A percentile compares a stretch with the other conserved stretches of the same genome.
Conservation (phyloP, 2,329 filamentous ascomycete genomes). For the Ophiocordyceps unilateralis region DNA sequence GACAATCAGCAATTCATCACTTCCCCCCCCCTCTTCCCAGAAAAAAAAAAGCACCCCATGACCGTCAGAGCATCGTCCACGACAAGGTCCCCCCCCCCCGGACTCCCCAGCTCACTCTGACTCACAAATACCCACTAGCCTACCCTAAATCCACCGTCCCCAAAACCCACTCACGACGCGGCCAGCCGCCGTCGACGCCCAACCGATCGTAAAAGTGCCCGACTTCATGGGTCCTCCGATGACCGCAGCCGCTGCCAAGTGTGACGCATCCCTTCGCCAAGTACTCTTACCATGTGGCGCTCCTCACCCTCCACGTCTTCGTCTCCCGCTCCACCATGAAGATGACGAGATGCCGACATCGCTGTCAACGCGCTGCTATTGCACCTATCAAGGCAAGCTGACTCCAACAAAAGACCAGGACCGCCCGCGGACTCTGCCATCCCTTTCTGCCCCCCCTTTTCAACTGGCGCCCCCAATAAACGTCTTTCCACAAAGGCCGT, state of each 20-base stretch:
- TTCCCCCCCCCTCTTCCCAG: too few relatives aligned
- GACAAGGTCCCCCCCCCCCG: too few relatives aligned
- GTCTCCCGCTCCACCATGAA: not conserved
- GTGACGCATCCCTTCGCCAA: not conserved
- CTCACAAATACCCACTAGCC: not conserved
- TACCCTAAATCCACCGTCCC: not conserved
- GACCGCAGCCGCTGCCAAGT: not conserved
- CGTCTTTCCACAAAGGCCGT: not conserved
- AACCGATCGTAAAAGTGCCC: not conserved
- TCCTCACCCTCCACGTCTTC: not conserved
- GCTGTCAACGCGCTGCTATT: not conserved
- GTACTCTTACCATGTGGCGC: too few relatives aligned
- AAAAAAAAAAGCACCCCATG: too few relatives aligned
- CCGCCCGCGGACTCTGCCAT: not conserved
- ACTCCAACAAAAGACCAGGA: not conserved
- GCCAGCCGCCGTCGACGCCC: not conserved
- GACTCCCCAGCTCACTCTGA: not conserved
- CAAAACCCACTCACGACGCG: not conserved
- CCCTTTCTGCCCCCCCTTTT: not conserved
- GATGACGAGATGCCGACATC: not conserved
- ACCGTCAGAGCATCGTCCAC: too few relatives aligned
- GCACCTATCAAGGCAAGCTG: too few relatives aligned
- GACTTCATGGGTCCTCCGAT: not conserved
- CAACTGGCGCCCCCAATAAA: not conserved
- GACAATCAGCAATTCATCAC: too few relatives aligned